Evolutionary conservation across 371 early-diverging fungal species (phyloP), one percentile per base, ranked within the genome.

Genomic region (Mucor lusitanicus): DNA sequence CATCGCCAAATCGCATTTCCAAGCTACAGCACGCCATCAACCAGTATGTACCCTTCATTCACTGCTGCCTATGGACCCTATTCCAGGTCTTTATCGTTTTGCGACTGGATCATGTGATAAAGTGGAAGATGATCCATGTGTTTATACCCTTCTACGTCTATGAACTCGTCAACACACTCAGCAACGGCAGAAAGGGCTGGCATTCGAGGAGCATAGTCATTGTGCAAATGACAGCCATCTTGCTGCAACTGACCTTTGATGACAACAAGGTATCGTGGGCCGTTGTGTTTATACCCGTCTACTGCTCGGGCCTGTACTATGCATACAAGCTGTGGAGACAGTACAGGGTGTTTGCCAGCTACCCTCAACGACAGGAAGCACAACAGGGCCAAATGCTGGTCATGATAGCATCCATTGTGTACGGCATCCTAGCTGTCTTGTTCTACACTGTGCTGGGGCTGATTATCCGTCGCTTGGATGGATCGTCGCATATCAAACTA

Each of bases 361-460:
- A 87, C 61, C 70, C 81, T 7, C 79, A 82, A 21, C 75, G 80
- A 17, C 82, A 79, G 48, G 74, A 82, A 15, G 81, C 79, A 1
- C 75, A 76, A 61, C 86, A 88, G 73, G 87, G 82, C 42, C 86
- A 84, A 55, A 48, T 79, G n/a, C 72, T 85, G 21, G 67, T 90
- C 54, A 73, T 86, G 21, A 68, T 81, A 2, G 81, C 85, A 15
- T 77, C 77, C 6, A 73, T 87, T 3, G 72, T 77, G 2, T 85
- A 91, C 69, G 60, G 75, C 8, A 44, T 92, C 15, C 61, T 84
- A 1, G 82, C 85, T 28, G 59, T 84, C 0, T 73, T 93, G 42
- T 74, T 87, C 21, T 94, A 93, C 71, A 84, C 90, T 30, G 79
- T 91, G 44, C 77, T 93, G n/a, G 94, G 90, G 0, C 74, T 95